These are phyloP conservation scores for Lenwebbia sp. DNA, from an alignment of 345 rosid genomes.

Conservation along the genomic window DNA sequence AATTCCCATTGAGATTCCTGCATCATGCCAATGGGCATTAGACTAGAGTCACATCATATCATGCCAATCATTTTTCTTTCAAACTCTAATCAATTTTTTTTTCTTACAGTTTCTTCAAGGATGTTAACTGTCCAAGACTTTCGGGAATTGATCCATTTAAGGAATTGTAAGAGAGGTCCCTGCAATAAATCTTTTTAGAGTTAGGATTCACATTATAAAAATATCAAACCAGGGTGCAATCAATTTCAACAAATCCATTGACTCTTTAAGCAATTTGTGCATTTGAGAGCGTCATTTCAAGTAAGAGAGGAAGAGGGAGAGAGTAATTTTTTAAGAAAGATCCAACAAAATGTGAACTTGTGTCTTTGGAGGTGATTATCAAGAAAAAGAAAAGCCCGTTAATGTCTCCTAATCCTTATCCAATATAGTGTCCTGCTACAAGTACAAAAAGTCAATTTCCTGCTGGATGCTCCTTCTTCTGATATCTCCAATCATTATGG, in stretches of 20 bases:
- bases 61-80: background rate
- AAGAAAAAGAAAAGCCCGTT: background rate
- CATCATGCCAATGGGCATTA: background rate
- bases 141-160: constrained; percentile 82
- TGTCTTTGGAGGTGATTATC: background rate
- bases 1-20: constrained; percentile 92
- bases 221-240: background rate
- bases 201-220: background rate
- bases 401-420: background rate
- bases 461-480: background rate
- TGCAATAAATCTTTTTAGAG: constrained; percentile 3
- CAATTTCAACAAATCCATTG: background rate
- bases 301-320: background rate
- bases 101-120: constrained; percentile 64
- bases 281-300: background rate
- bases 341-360: background rate
- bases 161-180: constrained; percentile 80
- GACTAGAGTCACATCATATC: background rate
- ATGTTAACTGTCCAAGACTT: constrained; percentile 66
- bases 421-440: background rate
- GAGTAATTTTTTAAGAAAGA: background rate
- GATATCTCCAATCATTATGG: background rate
- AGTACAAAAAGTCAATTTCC: background rate
- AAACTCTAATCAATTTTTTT: background rate
- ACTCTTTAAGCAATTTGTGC: background rate